These are phyloP conservation scores for Orbilia oligospora DNA, from an alignment of 2,329 filamentous ascomycete genomes.

Conservation along the genomic window DNA sequence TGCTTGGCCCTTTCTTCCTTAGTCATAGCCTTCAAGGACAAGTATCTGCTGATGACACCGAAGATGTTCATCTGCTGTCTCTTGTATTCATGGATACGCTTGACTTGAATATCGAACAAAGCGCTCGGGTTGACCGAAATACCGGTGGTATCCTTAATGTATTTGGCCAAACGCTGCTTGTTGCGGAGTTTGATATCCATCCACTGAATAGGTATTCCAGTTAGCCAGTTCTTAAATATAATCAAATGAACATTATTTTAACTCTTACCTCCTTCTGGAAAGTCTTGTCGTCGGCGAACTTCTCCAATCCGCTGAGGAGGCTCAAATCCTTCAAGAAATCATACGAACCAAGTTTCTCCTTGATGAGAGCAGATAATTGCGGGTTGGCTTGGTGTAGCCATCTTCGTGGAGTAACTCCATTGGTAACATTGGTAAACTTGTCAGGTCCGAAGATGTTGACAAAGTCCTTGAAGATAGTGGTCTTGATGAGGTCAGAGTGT, in stretches of 20 bases:
- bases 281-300: conserved; percentile 84
- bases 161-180: conserved; percentile 90
- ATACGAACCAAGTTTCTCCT: conserved; percentile 85
- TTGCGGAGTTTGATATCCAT: conserved; percentile 96
- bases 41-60: conserved; percentile 93
- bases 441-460: conserved; percentile 93
- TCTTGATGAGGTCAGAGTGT: conserved; percentile 97
- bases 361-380: conserved; percentile 89
- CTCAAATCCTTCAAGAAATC: conserved; percentile 93
- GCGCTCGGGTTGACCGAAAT: conserved; percentile 87
- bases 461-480: conserved; percentile 99
- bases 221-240: background rate
- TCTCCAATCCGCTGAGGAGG: conserved; percentile 85
- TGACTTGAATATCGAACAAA: conserved; percentile 97
- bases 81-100: conserved; percentile 99
- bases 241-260: background rate
- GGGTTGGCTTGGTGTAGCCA: conserved; percentile 99
- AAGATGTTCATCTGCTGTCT: conserved; percentile 99
- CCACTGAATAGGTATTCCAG: conserved; percentile 71
- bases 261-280: conserved; percentile 81
- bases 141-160: conserved; percentile 86
- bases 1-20: conserved; percentile 88
- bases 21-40: conserved; percentile 87
- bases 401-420: conserved; percentile 93
- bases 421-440: conserved; percentile 99